These are phyloP conservation scores for Houttuynia cordata DNA, from an alignment of 164 flowering plant species.

Conservation along the genomic window DNA sequence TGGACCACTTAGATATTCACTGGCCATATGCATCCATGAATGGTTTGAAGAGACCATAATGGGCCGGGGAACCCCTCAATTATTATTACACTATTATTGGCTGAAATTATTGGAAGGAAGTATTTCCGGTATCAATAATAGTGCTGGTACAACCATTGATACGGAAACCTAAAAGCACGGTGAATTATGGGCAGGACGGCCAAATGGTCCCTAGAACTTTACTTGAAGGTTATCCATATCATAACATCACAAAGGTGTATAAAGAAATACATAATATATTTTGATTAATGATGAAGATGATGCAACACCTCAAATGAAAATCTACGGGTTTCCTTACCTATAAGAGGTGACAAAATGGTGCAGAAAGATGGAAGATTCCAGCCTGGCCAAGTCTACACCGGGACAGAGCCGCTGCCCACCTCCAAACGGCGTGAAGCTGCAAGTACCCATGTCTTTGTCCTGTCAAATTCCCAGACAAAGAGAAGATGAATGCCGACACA, in stretches of 20 bases:
- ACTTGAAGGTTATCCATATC: not conserved
- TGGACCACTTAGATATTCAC: not conserved
- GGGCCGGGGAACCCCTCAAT: not conserved
- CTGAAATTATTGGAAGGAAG: not conserved
- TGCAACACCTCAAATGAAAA: not conserved
- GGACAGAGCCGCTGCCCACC: slow-evolving; percentile 61
- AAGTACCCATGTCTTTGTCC: not conserved
- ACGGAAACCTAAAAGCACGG: not conserved
- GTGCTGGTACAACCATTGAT: not conserved
- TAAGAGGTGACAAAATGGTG: slow-evolving; percentile 31
- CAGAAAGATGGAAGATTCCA: slow-evolving; percentile 42
- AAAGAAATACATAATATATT: no score
- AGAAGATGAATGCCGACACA: slow-evolving; percentile 6
- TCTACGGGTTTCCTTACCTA: not conserved
- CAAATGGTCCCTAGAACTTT: not conserved
- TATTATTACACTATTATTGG: not conserved
- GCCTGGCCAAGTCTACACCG: slow-evolving; percentile 45
- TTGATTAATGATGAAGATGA: no score
- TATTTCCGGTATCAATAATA: no score
- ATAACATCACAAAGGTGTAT: no score
- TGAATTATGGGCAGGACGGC: not conserved
- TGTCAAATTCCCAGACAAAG: slow-evolving; percentile 10
- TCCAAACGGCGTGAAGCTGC: slow-evolving; percentile 37
- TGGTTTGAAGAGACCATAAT: not conserved
- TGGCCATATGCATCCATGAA: not conserved